Evolutionary conservation across 2,329 filamentous ascomycete species (phyloP).

Genomic region (Sclerotiophoma versabilis): DNA sequence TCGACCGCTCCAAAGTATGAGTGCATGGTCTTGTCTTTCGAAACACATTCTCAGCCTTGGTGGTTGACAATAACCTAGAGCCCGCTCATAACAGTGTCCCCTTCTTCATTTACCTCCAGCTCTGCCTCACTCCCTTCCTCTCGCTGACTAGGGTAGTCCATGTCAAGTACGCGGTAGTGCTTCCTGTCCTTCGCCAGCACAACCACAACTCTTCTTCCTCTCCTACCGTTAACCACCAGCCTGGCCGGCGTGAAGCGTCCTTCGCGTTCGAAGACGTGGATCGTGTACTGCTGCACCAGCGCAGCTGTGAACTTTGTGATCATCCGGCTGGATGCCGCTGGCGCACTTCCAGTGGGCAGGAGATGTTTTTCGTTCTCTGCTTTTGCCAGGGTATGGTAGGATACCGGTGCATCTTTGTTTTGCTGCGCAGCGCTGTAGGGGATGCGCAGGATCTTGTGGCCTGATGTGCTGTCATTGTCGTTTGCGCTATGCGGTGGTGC

Average conservation of each 20-base stretch:
- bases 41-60: too few relatives aligned
- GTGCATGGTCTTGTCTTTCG: too few relatives aligned
- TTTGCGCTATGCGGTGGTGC: neutral
- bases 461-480: neutral
- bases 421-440: slow-evolving; percentile 25
- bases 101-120: slow-evolving; percentile 16
- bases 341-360: slow-evolving; percentile 12
- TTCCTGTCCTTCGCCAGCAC: slow-evolving; percentile 62
- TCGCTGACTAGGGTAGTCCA: slow-evolving; percentile 53
- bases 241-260: slow-evolving; percentile 57
- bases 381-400: slow-evolving; percentile 12
- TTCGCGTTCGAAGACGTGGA: slow-evolving; percentile 55
- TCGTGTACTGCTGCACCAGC: slow-evolving; percentile 37
- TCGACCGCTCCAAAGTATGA: too few relatives aligned
- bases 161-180: slow-evolving; percentile 64
- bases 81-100: slow-evolving; percentile 19
- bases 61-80: too few relatives aligned
- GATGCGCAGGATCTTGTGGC: slow-evolving; percentile 26
- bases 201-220: slow-evolving; percentile 60
- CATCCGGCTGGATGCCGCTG: neutral
- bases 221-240: slow-evolving; percentile 64
- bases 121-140: slow-evolving; percentile 16
- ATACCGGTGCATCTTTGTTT: neutral
- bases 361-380: neutral
- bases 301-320: slow-evolving; percentile 12